Conservation (phyloP, 129 eudicot genomes). For the Centaurea solstitialis region DNA sequence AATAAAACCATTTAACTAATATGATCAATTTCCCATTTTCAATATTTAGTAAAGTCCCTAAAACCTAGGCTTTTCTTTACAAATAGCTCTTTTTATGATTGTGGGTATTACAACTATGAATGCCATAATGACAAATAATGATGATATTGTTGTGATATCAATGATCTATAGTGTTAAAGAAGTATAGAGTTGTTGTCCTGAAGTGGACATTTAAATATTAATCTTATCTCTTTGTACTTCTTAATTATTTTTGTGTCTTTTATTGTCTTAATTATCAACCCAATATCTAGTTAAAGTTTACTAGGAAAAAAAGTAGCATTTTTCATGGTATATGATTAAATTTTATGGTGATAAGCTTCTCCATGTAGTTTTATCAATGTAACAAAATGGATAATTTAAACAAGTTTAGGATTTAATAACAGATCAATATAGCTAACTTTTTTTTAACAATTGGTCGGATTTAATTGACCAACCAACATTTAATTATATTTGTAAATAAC, state of each 20-base stretch:
- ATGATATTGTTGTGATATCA: background rate
- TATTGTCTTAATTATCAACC: background rate
- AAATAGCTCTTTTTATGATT: background rate
- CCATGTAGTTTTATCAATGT: background rate
- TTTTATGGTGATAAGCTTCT: background rate
- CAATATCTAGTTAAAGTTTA: background rate
- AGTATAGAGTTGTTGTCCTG: background rate
- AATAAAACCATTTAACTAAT: background rate
- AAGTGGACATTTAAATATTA: background rate
- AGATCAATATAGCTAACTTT: background rate
- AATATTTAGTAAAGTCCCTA: background rate
- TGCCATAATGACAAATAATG: background rate
- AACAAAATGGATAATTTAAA: background rate
- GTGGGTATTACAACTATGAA: background rate
- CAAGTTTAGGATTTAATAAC: background rate
- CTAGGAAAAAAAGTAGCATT: no score
- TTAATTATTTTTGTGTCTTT: background rate
- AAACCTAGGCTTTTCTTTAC: background rate
- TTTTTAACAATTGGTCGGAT: background rate
- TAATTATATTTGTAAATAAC: no score
- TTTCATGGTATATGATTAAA: background rate
- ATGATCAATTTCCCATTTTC: background rate
- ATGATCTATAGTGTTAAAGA: background rate
- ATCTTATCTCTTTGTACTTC: background rate
- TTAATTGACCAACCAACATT: background rate